phyloP scores from a whole-genome alignment of 1,139 yeast species.

The Hansenula lynferdii region DNA sequence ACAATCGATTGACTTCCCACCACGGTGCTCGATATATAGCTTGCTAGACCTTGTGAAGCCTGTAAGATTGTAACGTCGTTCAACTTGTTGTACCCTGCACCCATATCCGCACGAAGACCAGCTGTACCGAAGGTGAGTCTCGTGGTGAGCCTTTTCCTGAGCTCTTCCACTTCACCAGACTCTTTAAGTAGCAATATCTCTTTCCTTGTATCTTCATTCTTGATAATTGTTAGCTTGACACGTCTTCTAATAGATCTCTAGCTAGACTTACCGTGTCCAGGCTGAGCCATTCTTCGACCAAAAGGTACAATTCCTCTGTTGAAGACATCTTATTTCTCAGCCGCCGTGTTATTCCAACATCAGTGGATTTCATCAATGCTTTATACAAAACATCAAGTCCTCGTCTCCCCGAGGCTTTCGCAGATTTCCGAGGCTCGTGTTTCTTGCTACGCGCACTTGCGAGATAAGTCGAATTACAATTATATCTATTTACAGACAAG shows the following conservation, averaged over 20 bases:
- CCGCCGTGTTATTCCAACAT: too few species aligned
- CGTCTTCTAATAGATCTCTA: background rate
- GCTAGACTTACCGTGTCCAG: conserved; percentile 32
- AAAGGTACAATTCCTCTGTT: too few species aligned
- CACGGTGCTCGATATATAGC: conserved; percentile 39
- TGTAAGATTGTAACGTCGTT: conserved; percentile 86
- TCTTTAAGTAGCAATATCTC: conserved; percentile 51
- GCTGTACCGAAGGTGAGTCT: conserved; percentile 92
- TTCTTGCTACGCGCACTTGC: too few species aligned
- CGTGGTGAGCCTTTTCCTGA: conserved; percentile 40
- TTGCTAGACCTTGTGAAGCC: conserved; percentile 88
- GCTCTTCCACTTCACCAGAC: conserved; percentile 34
- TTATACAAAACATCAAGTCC: too few species aligned
- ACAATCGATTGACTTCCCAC: conserved; percentile 49
- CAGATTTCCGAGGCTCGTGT: too few species aligned
- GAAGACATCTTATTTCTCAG: too few species aligned
- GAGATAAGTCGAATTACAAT: too few species aligned
- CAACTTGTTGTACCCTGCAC: conserved; percentile 86
- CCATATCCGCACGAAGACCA: conserved; percentile 83
- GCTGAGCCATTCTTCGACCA: conserved; percentile 44
- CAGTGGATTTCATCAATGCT: too few species aligned
- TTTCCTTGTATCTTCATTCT: conserved; percentile 47
- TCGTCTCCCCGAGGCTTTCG: too few species aligned
- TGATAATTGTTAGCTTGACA: conserved; percentile 1
- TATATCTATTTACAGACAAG: too few species aligned